A percentile compares a stretch with the other conserved stretches of the same genome.
Evolutionary conservation across 257 asterid species (phyloP).

Genomic region (Solanum gracilifrons): DNA sequence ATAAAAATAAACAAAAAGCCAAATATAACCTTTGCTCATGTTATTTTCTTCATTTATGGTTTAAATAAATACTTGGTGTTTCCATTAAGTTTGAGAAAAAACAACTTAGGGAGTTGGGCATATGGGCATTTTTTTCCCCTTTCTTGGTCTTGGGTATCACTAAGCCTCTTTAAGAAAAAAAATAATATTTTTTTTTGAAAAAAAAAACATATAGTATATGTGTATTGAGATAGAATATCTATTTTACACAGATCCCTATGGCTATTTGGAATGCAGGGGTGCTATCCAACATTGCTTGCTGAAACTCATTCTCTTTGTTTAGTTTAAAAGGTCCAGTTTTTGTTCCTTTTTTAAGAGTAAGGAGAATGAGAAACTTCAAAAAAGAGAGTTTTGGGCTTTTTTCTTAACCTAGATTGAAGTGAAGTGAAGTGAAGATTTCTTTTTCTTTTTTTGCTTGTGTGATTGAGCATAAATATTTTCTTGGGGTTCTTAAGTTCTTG

Average conservation of each 20-base stretch:
- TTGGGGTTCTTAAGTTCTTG: constrained; percentile 12
- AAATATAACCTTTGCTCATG: background rate
- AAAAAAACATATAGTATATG: background rate
- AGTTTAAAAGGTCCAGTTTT: constrained; percentile 25
- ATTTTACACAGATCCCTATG: constrained; percentile 80
- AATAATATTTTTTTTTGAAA: background rate
- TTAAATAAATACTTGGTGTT: background rate
- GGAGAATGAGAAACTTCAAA: background rate
- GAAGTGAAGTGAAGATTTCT: background rate
- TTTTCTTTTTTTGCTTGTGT: background rate
- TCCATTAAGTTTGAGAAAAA: background rate
- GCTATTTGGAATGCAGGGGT: constrained; percentile 28
- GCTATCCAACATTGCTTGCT: constrained; percentile 64
- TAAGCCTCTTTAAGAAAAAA: background rate
- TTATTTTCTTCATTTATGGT: background rate
- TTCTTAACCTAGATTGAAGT: background rate
- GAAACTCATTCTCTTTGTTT: constrained; percentile 72
- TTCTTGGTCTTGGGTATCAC: background rate
- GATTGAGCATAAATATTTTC: background rate
- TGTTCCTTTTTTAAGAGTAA: background rate
- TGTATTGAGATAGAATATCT: background rate
- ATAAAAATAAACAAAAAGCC: background rate
- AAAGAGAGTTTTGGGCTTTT: background rate
- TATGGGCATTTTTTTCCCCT: background rate
- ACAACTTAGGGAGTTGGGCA: background rate